phyloP scores from a whole-genome alignment of 1,284 basidiomycete species.

The Boletellus sp. region DNA sequence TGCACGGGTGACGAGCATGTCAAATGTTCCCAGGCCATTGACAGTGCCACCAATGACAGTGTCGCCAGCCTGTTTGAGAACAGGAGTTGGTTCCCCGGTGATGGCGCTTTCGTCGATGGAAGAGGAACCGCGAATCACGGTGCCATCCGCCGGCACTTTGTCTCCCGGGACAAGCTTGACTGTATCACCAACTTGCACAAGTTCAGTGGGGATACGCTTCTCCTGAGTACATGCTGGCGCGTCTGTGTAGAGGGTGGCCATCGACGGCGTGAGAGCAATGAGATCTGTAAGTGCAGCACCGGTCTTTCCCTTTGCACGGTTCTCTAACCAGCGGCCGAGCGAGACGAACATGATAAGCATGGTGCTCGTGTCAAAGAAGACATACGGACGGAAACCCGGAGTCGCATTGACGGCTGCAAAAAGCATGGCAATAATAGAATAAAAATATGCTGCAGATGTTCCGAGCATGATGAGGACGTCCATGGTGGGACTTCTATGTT shows the following conservation, averaged over 20 bases:
- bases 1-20: slow-evolving; percentile 92
- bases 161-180: slow-evolving; percentile 96
- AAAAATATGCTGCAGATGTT: slow-evolving; percentile 90
- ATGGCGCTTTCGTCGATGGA: slow-evolving; percentile 95
- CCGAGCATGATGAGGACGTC: slow-evolving; percentile 96
- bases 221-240: slow-evolving; percentile 75
- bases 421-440: slow-evolving; percentile 77
- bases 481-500: slow-evolving; percentile 90
- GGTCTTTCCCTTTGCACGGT: slow-evolving; percentile 94
- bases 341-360: slow-evolving; percentile 99
- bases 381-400: slow-evolving; percentile 73
- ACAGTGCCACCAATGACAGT: slow-evolving; percentile 94
- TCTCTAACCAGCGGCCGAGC: slow-evolving; percentile 93
- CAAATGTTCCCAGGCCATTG: slow-evolving; percentile 93
- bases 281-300: slow-evolving; percentile 94
- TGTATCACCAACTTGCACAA: slow-evolving; percentile 91
- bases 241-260: slow-evolving; percentile 93
- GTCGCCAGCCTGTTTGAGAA: slow-evolving; percentile 81
- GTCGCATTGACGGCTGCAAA: slow-evolving; percentile 62
- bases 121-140: slow-evolving; percentile 81
- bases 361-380: slow-evolving; percentile 98
- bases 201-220: slow-evolving; percentile 90
- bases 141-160: slow-evolving; percentile 94
- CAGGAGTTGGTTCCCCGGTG: slow-evolving; percentile 93
- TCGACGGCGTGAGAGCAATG: slow-evolving; percentile 91